Evolutionary conservation across 257 asterid genomes (phyloP), one percentile per base, ranked within the genome.

Genomic region (Handroanthus guayacan): DNA sequence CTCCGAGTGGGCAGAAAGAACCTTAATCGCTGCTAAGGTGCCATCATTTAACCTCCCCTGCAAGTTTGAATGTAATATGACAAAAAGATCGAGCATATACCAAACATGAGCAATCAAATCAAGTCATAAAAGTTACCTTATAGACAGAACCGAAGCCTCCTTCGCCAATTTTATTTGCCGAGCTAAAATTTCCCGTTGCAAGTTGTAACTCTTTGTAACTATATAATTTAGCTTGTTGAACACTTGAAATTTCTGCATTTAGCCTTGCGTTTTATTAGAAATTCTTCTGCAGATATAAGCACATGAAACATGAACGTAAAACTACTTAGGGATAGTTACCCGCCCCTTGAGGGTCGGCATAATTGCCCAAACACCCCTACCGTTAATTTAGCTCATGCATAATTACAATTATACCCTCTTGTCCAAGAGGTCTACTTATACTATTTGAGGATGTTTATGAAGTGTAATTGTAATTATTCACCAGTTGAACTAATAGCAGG

Each of bases 141-240:
- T 83, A 94, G 47, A 94, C 97, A 1, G 90, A 85, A 81, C 98
- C 98, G 72, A 94, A 92, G 25, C 98, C 98, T 60, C 98, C 97
- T 83, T 79, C 75, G n/a, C 98, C 98, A 25, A 94, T 89, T 86
- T 88, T 92, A 67, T 92, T 94, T 31, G 80, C 65, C 31, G 69
- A 77, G 36, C 81, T 84, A 75, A 92, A 94, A 74, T 92, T 82
- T 38, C 80, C 86, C 2, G 98, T 90, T 2, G 98, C 97, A 16
- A 44, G 57, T 64, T 65, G 86, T 78, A 94, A 68, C 75, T 94
- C 97, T 81, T 71, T 84, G 85, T 84, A 92, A 75, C 84, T 85
- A 78, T 89, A 92, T 67, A 86, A 75, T 80, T 75, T 85, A 34
- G 86, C 84, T 78, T 90, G 75, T 62, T 81, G 85, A 44, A 91